These are phyloP conservation scores for Apiospora phragmitis DNA, from an alignment of 2,329 filamentous ascomycete species.

Conservation along the genomic window DNA sequence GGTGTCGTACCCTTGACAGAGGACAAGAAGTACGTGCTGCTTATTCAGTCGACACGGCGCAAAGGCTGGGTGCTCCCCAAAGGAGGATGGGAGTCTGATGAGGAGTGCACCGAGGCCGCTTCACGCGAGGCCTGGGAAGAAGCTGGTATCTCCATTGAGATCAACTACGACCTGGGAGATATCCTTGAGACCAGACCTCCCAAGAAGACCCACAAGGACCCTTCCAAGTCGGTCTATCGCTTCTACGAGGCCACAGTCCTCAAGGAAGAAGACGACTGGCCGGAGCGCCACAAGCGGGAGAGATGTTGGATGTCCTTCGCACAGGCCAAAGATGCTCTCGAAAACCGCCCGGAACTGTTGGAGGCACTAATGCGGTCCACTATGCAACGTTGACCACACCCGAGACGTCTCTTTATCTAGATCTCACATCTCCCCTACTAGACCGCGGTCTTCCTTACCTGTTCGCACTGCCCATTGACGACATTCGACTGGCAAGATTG, in stretches of 20 bases:
- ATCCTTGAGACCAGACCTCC: conserved; percentile 84
- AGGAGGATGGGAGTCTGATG: conserved; percentile 95
- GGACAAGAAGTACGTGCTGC: conserved; percentile 84
- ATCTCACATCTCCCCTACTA: conserved; percentile 16
- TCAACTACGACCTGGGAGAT: conserved; percentile 82
- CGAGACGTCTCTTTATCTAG: conserved; percentile 15
- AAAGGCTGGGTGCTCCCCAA: conserved; percentile 97
- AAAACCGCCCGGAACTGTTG: conserved; percentile 79
- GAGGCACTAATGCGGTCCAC: conserved; percentile 84
- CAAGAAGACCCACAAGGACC: conserved; percentile 67
- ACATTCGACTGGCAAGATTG: conserved; percentile 23
- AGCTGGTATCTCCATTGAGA: conserved; percentile 83
- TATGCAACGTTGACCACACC: conserved; percentile 50
- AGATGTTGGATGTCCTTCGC: conserved; percentile 86
- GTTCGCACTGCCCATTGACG: conserved; percentile 13
- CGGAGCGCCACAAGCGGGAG: conserved; percentile 88
- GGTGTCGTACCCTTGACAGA: conserved; percentile 87
- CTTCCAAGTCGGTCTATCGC: conserved; percentile 66
- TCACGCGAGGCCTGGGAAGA: conserved; percentile 96
- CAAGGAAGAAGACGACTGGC: conserved; percentile 85
- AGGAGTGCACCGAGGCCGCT: conserved; percentile 82
- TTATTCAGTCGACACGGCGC: conserved; percentile 89
- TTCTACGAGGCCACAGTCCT: conserved; percentile 89
- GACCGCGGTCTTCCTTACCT: conserved; percentile 13
- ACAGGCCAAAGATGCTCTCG: conserved; percentile 77